Percentiles rank a stretch among this genome's conserved stretches.
Evolutionary conservation across 768 basidiomycete genomes (phyloP).

Genomic region (Lentinus brumalis): DNA sequence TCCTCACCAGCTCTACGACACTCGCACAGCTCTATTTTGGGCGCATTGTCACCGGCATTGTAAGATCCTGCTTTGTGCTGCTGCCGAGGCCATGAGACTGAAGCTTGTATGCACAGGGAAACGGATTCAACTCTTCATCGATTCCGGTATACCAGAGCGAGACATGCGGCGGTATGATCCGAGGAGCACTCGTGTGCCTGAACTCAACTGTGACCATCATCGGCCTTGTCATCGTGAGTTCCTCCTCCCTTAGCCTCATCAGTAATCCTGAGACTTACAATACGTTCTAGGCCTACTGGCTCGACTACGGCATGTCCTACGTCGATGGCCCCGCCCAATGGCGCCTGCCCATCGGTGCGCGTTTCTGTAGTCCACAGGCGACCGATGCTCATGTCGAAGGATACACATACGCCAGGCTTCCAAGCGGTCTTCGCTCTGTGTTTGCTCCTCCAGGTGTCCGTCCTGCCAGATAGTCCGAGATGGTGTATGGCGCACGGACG

Average conservation of each 20-base stretch:
- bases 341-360: conserved; percentile 24
- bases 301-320: conserved; percentile 44
- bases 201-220: conserved; percentile 43
- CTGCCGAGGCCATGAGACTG: neutral
- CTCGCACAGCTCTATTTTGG: conserved; percentile 41
- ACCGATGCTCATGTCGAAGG: too few relatives aligned
- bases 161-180: conserved; percentile 38
- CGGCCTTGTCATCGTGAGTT: conserved; percentile 40
- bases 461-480: conserved; percentile 42
- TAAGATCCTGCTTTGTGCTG: conserved; percentile 14
- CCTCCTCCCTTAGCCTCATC: neutral
- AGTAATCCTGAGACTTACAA: neutral
- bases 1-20: conserved; percentile 42
- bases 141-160: conserved; percentile 45
- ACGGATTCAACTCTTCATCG: conserved; percentile 44
- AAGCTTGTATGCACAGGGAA: conserved; percentile 30
- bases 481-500: conserved; percentile 44
- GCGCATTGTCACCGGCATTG: conserved; percentile 40
- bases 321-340: conserved; percentile 31
- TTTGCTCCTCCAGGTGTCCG: conserved; percentile 36
- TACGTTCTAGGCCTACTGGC: conserved; percentile 37
- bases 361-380: neutral
- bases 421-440: conserved; percentile 42
- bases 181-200: conserved; percentile 39
- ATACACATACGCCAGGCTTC: conserved; percentile 32